Conservation (phyloP, 148 eudicot genomes). For the Beta vulgaris region DNA sequence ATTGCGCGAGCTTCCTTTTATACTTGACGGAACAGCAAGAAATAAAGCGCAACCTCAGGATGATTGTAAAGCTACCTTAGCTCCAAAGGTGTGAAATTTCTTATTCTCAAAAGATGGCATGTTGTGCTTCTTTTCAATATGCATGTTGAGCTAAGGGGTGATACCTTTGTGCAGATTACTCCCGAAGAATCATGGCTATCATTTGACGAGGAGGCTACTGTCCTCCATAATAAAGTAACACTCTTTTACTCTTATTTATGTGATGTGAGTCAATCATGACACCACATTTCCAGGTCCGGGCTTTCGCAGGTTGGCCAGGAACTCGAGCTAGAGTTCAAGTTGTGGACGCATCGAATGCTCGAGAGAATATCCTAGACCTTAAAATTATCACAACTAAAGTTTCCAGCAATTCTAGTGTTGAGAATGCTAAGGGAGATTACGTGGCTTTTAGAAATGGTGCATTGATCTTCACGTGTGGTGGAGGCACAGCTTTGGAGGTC, state of each 20-base stretch:
- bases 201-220: slow-evolving; percentile 75
- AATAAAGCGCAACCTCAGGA: slow-evolving; percentile 72
- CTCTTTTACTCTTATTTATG: slow-evolving; percentile 16
- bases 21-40: slow-evolving; percentile 82
- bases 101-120: background rate
- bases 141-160: background rate
- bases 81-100: slow-evolving; percentile 67
- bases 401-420: slow-evolving; percentile 25
- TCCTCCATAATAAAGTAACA: slow-evolving; percentile 85
- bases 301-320: slow-evolving; percentile 99
- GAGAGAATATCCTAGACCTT: slow-evolving; percentile 48
- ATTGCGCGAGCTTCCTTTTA: slow-evolving; percentile 74
- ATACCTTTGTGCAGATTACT: slow-evolving; percentile 49
- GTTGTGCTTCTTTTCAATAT: background rate
- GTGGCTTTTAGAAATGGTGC: slow-evolving; percentile 63
- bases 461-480: slow-evolving; percentile 67
- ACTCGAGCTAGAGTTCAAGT: slow-evolving; percentile 73
- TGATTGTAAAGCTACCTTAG: slow-evolving; percentile 74
- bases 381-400: slow-evolving; percentile 79
- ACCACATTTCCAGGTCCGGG: slow-evolving; percentile 82
- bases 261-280: slow-evolving; percentile 32
- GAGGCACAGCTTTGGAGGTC: slow-evolving; percentile 71
- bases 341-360: slow-evolving; percentile 37
- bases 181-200: slow-evolving; percentile 87
- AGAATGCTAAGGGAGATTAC: slow-evolving; percentile 38